phyloP scores from a whole-genome alignment of 345 rosid species.

The Nasturtium officinale region DNA sequence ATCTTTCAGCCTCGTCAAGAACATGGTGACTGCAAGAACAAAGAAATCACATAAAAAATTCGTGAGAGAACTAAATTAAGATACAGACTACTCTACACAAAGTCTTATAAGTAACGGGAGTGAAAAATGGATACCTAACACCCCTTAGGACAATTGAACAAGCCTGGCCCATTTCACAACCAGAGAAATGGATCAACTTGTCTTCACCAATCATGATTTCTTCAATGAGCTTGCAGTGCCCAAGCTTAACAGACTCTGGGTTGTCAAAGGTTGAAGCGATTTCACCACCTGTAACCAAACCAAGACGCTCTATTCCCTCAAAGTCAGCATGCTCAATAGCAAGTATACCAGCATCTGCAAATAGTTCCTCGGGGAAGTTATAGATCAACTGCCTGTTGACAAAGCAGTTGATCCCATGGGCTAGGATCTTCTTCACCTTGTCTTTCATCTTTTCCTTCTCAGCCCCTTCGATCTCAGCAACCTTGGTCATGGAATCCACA shows the following conservation, averaged over 20 bases:
- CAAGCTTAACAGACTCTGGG: conserved; percentile 97
- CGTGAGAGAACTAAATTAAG: neutral
- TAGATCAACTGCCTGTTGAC: conserved; percentile 98
- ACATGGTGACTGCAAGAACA: conserved; percentile 76
- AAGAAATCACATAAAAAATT: neutral
- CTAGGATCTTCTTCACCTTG: conserved; percentile 92
- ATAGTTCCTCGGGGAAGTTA: conserved; percentile 97
- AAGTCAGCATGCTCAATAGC: conserved; percentile 99
- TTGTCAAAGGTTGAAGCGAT: conserved; percentile 97
- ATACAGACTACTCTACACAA: neutral
- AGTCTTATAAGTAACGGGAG: neutral
- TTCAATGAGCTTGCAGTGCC: conserved; percentile 91
- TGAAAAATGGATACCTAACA: conserved; percentile 58
- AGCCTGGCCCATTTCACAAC: conserved; percentile 96
- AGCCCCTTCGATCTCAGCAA: conserved; percentile 98
- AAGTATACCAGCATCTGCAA: conserved; percentile 95
- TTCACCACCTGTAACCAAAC: conserved; percentile 94
- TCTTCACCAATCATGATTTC: conserved; percentile 99
- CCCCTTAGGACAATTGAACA: conserved; percentile 95
- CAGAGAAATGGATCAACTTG: conserved; percentile 94
- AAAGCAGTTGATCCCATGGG: conserved; percentile 93
- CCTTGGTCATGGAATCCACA: conserved; percentile 96
- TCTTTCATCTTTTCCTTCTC: conserved; percentile 98
- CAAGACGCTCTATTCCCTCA: conserved; percentile 96
- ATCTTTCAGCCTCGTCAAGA: conserved; percentile 98